Conservation (phyloP, 2,329 filamentous ascomycete species). For the Lithohypha guttulata region DNA sequence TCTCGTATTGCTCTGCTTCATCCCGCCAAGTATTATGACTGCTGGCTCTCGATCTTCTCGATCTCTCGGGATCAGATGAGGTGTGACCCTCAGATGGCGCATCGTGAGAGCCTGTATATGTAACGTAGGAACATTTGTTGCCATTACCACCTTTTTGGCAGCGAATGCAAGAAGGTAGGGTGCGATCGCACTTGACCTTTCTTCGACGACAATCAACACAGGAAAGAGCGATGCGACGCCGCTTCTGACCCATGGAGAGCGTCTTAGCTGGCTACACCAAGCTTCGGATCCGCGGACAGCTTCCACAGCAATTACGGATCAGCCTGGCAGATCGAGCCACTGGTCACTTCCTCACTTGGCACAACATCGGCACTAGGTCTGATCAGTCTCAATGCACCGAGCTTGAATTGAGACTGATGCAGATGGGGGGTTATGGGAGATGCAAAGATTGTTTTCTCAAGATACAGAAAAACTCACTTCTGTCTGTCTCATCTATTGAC, state of each 20-base stretch:
- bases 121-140: slow-evolving; percentile 20
- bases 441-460: too few species aligned
- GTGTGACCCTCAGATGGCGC: slow-evolving; percentile 12
- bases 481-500: too few species aligned
- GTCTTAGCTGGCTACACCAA: background rate
- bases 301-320: too few species aligned
- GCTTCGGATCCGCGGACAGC: too few species aligned
- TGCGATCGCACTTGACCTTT: slow-evolving; percentile 23
- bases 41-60: background rate
- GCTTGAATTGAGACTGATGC: too few species aligned
- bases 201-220: slow-evolving; percentile 20
- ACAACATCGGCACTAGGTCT: too few species aligned
- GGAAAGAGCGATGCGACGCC: slow-evolving; percentile 19
- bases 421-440: too few species aligned
- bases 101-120: slow-evolving; percentile 16
- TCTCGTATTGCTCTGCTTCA: slow-evolving; percentile 17
- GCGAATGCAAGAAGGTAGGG: slow-evolving; percentile 19
- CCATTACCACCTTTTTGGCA: slow-evolving; percentile 19
- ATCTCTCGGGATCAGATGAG: slow-evolving; percentile 10
- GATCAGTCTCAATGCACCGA: too few species aligned
- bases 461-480: too few species aligned
- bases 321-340: too few species aligned
- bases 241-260: slow-evolving; percentile 18
- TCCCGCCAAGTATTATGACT: slow-evolving; percentile 16
- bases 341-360: too few species aligned